Evolutionary conservation across 352 stramenopile species (phyloP), one percentile per base, ranked within the genome.

Genomic region (Phytophthora constricta): DNA sequence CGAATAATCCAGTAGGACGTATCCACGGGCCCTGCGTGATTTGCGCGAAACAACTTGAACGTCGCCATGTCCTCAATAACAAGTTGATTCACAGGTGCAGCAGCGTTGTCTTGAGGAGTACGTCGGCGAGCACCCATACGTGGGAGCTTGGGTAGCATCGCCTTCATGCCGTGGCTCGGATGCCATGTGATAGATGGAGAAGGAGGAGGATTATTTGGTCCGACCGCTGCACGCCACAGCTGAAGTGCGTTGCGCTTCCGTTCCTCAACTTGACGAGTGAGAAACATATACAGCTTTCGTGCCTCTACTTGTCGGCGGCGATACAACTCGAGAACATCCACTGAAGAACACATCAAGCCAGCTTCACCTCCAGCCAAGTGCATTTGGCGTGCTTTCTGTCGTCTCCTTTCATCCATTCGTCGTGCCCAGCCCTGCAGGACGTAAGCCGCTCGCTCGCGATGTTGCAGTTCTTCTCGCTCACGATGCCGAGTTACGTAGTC

Each of bases 1-100:
- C 80, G 81, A 33, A 94, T 57, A 54, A 93, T 62, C 88, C 86
- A 94, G 57, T 88, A 92, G 27, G 83, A 92, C 47, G 71, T 70
- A 55, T 91, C 83, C 0, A 84, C 90, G 7, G 86, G 86, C 0
- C 88, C 85, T 0, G 71, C 65, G 60, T 93, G 83, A 52, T 80
- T 85, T 8, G 70, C 66, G n/a, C 79, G 75, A 47, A 96, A 96
- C 50, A 89, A 72, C 43, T 84, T 82, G 65, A 79, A 93, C 8
- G 74, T 68, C 25, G 68, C 60, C 52, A 83, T 73, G 63, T 92
- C 82, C 37, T 92, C 80, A 28, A 93, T 63, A 14, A 63, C 71
- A 1, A 93, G 46, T 20, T 75, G 75, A 9, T 73, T 86, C 25
- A 86, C 72, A 43, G 39, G 53, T 23, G 54, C 58, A 16, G 53